These are phyloP conservation scores for Alternaria panax DNA, from an alignment of 2,329 filamentous ascomycete species.

Conservation along the genomic window DNA sequence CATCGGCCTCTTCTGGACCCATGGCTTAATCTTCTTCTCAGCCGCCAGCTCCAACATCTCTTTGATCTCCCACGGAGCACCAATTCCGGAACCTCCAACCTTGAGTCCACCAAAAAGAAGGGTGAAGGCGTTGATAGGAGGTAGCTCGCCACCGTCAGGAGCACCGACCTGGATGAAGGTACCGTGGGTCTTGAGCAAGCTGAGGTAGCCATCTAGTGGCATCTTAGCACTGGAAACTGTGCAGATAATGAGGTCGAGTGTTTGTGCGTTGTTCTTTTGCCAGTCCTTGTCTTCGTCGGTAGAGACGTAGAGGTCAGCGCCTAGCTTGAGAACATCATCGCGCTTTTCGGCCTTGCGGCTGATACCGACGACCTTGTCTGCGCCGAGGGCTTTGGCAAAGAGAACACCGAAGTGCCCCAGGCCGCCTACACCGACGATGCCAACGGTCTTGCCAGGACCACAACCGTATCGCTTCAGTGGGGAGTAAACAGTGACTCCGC, in stretches of 20 bases:
- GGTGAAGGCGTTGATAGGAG: constrained; percentile 60
- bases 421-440: constrained; percentile 75
- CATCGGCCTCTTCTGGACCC: constrained; percentile 68
- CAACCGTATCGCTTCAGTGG: constrained; percentile 77
- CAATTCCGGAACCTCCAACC: constrained; percentile 35
- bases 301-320: constrained; percentile 68
- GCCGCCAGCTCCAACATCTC: constrained; percentile 63
- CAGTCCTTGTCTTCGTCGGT: constrained; percentile 66
- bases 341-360: constrained; percentile 68
- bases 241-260: constrained; percentile 65
- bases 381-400: constrained; percentile 74
- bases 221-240: constrained; percentile 62
- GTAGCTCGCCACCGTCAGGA: constrained; percentile 44
- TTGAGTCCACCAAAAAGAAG: constrained; percentile 52
- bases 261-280: constrained; percentile 61
- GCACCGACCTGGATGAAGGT: constrained; percentile 69
- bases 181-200: constrained; percentile 65
- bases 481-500: constrained; percentile 79
- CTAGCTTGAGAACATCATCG: constrained; percentile 65
- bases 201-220: constrained; percentile 65
- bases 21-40: constrained; percentile 65
- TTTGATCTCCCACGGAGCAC: constrained; percentile 31
- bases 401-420: constrained; percentile 76
- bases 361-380: constrained; percentile 70
- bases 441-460: constrained; percentile 79